These are phyloP conservation scores for Monoraphidium neglectum DNA, from an alignment of 139 green algal species.

Conservation along the genomic window DNA sequence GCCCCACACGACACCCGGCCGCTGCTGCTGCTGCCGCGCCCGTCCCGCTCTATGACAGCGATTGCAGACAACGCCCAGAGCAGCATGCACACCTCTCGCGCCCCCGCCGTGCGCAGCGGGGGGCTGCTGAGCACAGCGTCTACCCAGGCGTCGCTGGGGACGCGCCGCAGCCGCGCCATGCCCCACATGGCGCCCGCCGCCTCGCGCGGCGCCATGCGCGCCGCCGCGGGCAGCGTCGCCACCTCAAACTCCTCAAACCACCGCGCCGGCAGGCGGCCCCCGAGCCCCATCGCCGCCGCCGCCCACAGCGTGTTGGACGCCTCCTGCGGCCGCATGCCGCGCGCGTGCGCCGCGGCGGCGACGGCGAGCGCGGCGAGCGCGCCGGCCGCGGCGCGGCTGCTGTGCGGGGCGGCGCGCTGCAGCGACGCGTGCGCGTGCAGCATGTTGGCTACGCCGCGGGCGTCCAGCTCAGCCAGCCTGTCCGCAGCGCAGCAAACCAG, in stretches of 20 bases:
- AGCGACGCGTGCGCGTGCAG: neutral
- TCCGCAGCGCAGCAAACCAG: neutral
- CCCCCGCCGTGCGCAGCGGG: neutral
- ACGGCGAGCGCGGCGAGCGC: neutral
- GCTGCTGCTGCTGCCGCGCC: neutral
- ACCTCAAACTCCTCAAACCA: neutral
- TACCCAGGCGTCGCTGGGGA: neutral
- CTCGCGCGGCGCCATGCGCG: neutral
- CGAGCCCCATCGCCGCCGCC: neutral
- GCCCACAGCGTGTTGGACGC: conserved; percentile 12
- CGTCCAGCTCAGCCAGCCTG: neutral
- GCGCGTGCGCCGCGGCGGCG: neutral
- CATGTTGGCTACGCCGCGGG: neutral
- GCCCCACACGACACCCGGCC: neutral
- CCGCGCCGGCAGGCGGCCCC: neutral
- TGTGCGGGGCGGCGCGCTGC: conserved; percentile 13
- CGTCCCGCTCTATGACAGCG: conserved; percentile 4
- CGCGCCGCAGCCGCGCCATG: neutral
- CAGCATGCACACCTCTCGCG: neutral
- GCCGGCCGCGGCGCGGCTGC: neutral
- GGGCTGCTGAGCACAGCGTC: neutral
- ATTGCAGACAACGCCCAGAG: neutral
- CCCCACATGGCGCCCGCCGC: conserved; percentile 4
- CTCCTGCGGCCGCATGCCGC: conserved; percentile 3
- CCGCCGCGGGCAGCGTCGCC: neutral